These are phyloP conservation scores for Starmerella vaccinii DNA, from an alignment of 805 yeast genomes.

Conservation along the genomic window DNA sequence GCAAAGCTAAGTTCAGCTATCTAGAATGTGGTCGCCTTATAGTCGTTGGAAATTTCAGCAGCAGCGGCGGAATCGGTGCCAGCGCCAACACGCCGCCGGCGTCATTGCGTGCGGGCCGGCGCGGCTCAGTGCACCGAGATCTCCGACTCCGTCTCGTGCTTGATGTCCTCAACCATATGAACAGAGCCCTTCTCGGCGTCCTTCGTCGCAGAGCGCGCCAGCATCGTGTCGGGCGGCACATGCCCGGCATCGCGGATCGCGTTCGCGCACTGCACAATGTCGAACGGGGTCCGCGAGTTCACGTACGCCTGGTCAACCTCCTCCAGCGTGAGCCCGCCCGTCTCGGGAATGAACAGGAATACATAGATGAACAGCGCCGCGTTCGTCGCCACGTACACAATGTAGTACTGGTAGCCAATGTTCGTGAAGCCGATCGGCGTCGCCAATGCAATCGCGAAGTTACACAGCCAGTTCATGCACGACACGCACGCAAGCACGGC, in stretches of 20 bases:
- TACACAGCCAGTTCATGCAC: conserved; percentile 48
- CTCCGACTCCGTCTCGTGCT: not conserved
- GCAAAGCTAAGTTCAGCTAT: too few relatives aligned
- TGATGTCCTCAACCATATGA: conserved; percentile 6
- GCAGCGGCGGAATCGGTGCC: too few relatives aligned
- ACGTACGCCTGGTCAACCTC: conserved; percentile 37
- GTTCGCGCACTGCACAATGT: conserved; percentile 15
- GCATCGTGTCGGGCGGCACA: conserved; percentile 12
- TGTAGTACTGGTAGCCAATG: conserved; percentile 46
- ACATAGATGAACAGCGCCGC: conserved; percentile 38
- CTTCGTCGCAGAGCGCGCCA: not conserved
- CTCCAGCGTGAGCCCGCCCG: conserved; percentile 50
- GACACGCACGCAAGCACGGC: conserved; percentile 46
- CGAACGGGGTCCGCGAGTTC: conserved; percentile 17
- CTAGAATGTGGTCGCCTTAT: too few relatives aligned
- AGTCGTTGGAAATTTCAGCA: too few relatives aligned
- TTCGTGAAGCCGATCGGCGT: conserved; percentile 43
- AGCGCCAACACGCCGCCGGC: too few relatives aligned
- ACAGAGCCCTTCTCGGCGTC: conserved; percentile 13
- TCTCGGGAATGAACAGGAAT: conserved; percentile 46
- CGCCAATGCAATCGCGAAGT: conserved; percentile 46
- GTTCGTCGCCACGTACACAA: conserved; percentile 49
- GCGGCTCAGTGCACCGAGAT: not conserved
- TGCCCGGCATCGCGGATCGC: conserved; percentile 15
- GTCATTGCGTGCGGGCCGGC: too few relatives aligned